phyloP scores from a whole-genome alignment of 179 eudicot species.

The Beta lomatogona region DNA sequence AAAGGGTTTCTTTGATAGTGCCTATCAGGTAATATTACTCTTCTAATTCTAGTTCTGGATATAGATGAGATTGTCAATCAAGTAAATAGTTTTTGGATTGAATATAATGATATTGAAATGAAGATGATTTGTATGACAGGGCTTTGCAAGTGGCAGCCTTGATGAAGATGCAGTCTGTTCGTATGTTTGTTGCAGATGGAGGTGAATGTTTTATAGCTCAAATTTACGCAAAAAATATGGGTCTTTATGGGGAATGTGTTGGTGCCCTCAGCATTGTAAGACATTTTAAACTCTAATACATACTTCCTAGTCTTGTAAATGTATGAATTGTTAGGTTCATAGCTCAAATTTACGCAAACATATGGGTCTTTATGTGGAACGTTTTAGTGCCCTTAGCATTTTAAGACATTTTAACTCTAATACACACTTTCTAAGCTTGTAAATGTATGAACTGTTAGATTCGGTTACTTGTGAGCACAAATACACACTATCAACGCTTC shows the following conservation, averaged over 20 bases:
- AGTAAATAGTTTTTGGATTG: not conserved
- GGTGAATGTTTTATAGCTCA: slow-evolving; percentile 53
- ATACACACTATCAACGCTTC: too few relatives aligned
- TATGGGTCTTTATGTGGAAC: too few relatives aligned
- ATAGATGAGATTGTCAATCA: not conserved
- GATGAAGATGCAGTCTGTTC: slow-evolving; percentile 53
- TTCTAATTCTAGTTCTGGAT: slow-evolving; percentile 7
- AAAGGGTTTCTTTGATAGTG: slow-evolving; percentile 67
- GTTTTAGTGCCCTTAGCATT: too few relatives aligned
- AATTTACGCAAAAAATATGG: slow-evolving; percentile 57
- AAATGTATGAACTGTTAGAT: too few relatives aligned
- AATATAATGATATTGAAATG: not conserved
- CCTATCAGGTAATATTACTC: slow-evolving; percentile 45
- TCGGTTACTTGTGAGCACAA: too few relatives aligned
- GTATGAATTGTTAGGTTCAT: not conserved
- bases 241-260: slow-evolving; percentile 59
- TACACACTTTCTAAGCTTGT: too few relatives aligned
- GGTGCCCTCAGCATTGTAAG: slow-evolving; percentile 62
- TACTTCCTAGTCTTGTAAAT: not conserved
- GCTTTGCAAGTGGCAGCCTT: slow-evolving; percentile 59
- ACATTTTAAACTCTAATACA: not conserved
- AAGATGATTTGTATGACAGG: slow-evolving; percentile 29
- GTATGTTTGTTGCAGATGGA: slow-evolving; percentile 57
- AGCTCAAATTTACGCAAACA: too few relatives aligned
- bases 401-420: too few relatives aligned